Evolutionary conservation across 306 rosid species (phyloP).

Genomic region (Trifolium dubium): DNA sequence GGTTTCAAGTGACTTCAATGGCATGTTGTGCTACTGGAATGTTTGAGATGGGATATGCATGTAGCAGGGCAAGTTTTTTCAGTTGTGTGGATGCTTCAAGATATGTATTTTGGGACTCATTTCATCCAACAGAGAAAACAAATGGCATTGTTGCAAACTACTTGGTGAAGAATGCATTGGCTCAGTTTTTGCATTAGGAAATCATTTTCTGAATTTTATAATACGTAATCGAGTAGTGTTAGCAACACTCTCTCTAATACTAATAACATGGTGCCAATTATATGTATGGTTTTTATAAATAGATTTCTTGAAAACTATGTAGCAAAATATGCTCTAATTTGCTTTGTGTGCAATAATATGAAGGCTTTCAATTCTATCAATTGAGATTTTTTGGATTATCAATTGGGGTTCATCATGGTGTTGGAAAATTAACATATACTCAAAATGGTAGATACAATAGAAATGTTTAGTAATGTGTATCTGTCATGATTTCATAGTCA

Average conservation of each 20-base stretch:
- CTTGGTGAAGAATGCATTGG: constrained; percentile 36
- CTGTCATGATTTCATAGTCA: neutral
- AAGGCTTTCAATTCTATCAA: neutral
- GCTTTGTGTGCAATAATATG: neutral
- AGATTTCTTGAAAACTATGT: neutral
- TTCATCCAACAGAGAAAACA: constrained; percentile 64
- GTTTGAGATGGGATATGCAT: constrained; percentile 88
- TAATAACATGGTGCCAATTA: neutral
- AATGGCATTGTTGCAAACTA: constrained; percentile 52
- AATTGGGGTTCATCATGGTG: neutral
- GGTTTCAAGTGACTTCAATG: constrained; percentile 60
- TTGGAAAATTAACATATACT: too few relatives aligned
- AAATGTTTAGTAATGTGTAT: neutral
- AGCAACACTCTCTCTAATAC: too few relatives aligned
- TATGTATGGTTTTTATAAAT: neutral
- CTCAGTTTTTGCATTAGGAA: constrained; percentile 38
- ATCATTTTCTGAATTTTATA: neutral
- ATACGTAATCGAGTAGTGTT: too few relatives aligned
- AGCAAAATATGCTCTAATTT: neutral
- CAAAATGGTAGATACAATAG: neutral
- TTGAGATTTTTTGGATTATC: neutral
- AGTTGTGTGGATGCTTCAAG: constrained; percentile 81
- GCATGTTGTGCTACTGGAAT: constrained; percentile 92
- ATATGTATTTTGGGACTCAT: constrained; percentile 67
- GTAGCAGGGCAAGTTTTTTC: constrained; percentile 54